A percentile compares a stretch with the other conserved stretches of the same genome.
Evolutionary conservation across 2,329 filamentous ascomycete species (phyloP).

Genomic region (Claviceps arundinis): DNA sequence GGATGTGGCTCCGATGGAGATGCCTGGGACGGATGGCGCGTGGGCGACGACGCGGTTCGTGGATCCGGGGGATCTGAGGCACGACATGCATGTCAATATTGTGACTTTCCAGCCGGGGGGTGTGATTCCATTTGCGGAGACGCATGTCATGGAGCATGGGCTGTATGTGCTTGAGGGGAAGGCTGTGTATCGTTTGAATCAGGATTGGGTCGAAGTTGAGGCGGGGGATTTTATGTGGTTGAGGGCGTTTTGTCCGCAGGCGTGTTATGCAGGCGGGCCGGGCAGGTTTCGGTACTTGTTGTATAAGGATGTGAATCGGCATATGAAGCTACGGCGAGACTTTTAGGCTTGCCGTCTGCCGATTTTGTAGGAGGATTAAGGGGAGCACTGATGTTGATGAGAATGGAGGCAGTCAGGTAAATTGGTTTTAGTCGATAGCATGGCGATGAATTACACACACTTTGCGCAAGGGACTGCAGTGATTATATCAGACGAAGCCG

Average conservation of each 20-base stretch:
- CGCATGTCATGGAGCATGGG: constrained; percentile 6
- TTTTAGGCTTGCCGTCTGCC: too few species aligned
- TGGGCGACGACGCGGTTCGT: constrained; percentile 6
- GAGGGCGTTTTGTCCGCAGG: constrained; percentile 6
- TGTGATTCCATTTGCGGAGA: constrained; percentile 6
- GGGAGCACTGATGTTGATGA: too few species aligned
- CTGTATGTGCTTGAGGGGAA: constrained; percentile 6
- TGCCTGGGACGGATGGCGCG: constrained; percentile 3
- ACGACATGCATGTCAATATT: constrained; percentile 6
- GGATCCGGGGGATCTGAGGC: constrained; percentile 4
- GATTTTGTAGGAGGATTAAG: too few species aligned
- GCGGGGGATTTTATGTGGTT: constrained; percentile 7
- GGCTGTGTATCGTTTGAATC: constrained; percentile 5
- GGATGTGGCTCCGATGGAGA: not conserved
- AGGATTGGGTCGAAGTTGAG: constrained; percentile 6
- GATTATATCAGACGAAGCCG: too few species aligned
- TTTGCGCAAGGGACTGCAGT: too few species aligned
- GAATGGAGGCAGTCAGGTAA: too few species aligned
- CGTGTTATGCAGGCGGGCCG: constrained; percentile 5
- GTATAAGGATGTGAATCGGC: constrained; percentile 6
- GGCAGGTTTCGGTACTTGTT: constrained; percentile 5
- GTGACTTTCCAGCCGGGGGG: constrained; percentile 4
- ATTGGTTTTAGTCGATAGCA: too few species aligned
- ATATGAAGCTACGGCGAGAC: constrained; percentile 1
- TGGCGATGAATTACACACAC: too few species aligned